phyloP scores from a whole-genome alignment of 1,284 basidiomycete species.

The Ceratobasidium sp. region DNA sequence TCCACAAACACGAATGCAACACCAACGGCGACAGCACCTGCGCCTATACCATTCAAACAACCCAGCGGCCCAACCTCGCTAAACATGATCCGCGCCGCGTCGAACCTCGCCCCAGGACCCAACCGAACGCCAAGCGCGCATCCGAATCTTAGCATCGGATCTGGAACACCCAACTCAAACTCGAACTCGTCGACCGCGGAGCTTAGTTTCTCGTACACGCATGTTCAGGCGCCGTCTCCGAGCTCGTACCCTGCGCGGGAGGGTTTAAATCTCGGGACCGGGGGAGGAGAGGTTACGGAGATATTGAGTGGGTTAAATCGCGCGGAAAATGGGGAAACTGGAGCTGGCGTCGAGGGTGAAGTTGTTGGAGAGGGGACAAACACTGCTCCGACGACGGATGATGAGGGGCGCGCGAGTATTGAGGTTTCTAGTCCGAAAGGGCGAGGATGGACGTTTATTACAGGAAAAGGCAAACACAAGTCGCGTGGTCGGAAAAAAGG shows the following conservation, averaged over 20 bases:
- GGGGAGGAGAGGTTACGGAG: too few species aligned
- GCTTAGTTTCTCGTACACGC: slow-evolving; percentile 84
- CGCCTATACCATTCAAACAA: slow-evolving; percentile 62
- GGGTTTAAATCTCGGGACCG: background rate
- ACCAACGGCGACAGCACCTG: slow-evolving; percentile 60
- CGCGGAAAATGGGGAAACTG: too few species aligned
- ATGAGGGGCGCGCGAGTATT: slow-evolving; percentile 52
- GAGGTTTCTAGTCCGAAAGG: slow-evolving; percentile 52
- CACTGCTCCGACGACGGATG: slow-evolving; percentile 40
- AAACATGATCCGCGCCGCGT: slow-evolving; percentile 13
- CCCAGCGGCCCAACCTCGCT: slow-evolving; percentile 32
- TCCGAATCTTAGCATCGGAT: slow-evolving; percentile 16
- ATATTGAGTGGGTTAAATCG: too few species aligned
- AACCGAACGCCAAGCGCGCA: background rate
- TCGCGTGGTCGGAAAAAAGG: slow-evolving; percentile 50
- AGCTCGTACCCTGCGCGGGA: slow-evolving; percentile 74
- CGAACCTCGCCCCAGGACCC: background rate
- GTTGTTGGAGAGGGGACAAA: slow-evolving; percentile 57
- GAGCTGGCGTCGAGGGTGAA: slow-evolving; percentile 77
- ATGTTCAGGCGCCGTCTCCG: slow-evolving; percentile 79
- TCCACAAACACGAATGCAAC: slow-evolving; percentile 61
- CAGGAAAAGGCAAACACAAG: slow-evolving; percentile 36
- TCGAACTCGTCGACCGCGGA: slow-evolving; percentile 62
- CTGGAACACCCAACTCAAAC: slow-evolving; percentile 27
- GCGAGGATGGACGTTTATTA: slow-evolving; percentile 47